phyloP scores from a whole-genome alignment of 1,139 yeast species.

The Trichomonascaceae sp. region DNA sequence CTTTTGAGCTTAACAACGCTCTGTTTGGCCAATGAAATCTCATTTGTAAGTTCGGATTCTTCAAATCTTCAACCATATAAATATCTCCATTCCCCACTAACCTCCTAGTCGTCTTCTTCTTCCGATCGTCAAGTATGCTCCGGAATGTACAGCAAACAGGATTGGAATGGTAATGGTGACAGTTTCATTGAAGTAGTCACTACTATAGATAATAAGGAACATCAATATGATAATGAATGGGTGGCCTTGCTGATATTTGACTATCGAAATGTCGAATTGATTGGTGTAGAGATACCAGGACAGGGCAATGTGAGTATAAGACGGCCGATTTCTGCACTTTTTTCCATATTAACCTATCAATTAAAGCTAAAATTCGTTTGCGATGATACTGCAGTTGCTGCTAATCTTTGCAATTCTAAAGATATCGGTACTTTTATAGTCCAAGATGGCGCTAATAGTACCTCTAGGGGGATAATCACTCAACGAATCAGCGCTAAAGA shows the following conservation, averaged over 20 bases:
- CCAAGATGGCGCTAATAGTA: slow-evolving; percentile 33
- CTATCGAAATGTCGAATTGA: slow-evolving; percentile 62
- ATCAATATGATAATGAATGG: slow-evolving; percentile 32
- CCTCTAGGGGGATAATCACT: slow-evolving; percentile 47
- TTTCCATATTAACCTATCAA: slow-evolving; percentile 16
- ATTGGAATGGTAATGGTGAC: slow-evolving; percentile 72
- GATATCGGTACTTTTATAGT: slow-evolving; percentile 61
- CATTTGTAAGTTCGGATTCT: slow-evolving; percentile 15
- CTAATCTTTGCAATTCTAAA: slow-evolving; percentile 49
- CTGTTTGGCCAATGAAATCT: slow-evolving; percentile 17
- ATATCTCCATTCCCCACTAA: neutral
- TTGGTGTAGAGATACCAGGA: slow-evolving; percentile 50
- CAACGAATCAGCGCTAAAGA: slow-evolving; percentile 53
- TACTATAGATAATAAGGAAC: slow-evolving; percentile 33
- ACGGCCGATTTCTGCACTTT: neutral
- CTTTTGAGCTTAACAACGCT: neutral
- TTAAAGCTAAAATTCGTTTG: slow-evolving; percentile 55
- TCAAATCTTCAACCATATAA: neutral
- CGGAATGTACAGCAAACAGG: slow-evolving; percentile 82
- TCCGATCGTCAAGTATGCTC: slow-evolving; percentile 63
- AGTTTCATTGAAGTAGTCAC: slow-evolving; percentile 40
- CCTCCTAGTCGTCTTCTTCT: slow-evolving; percentile 18
- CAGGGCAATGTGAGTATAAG: slow-evolving; percentile 20
- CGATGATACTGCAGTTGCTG: slow-evolving; percentile 58
- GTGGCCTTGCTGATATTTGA: slow-evolving; percentile 74